Evolutionary conservation across 108 stramenopile genomes (phyloP).

Genomic region (Pseudonitzschia multistriata): DNA sequence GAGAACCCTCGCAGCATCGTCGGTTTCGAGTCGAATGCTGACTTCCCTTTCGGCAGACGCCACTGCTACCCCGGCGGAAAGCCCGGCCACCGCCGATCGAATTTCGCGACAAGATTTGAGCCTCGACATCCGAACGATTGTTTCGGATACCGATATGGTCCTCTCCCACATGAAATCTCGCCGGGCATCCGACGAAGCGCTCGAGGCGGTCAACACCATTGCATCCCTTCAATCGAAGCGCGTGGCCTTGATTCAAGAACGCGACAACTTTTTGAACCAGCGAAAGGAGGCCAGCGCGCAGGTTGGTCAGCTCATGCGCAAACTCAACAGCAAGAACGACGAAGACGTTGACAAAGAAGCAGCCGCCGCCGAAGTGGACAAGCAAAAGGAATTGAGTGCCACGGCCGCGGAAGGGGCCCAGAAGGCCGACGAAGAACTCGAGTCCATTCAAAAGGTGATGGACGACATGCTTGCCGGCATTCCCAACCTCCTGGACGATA

Average conservation of each 20-base stretch:
- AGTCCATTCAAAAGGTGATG: slow-evolving; percentile 67
- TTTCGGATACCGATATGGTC: slow-evolving; percentile 60
- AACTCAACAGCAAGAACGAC: slow-evolving; percentile 20
- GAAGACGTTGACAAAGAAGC: slow-evolving; percentile 20
- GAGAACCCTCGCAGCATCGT: background rate
- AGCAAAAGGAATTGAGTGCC: slow-evolving; percentile 53
- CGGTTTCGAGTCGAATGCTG: background rate
- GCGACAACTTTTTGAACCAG: slow-evolving; percentile 66
- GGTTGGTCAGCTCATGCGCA: slow-evolving; percentile 72
- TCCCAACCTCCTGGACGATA: slow-evolving; percentile 92
- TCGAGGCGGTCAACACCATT: slow-evolving; percentile 63
- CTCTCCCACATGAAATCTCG: slow-evolving; percentile 75
- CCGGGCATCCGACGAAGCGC: slow-evolving; percentile 65
- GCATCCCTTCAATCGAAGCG: slow-evolving; percentile 51
- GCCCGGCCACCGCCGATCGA: slow-evolving; percentile 15
- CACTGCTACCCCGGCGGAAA: background rate
- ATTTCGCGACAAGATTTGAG: slow-evolving; percentile 52
- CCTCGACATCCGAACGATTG: slow-evolving; percentile 64
- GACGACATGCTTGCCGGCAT: slow-evolving; percentile 72
- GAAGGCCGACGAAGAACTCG: slow-evolving; percentile 51
- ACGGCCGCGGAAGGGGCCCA: slow-evolving; percentile 59
- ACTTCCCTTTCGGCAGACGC: slow-evolving; percentile 8
- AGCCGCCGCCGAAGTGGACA: slow-evolving; percentile 38
- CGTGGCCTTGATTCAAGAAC: slow-evolving; percentile 61
- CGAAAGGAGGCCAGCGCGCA: slow-evolving; percentile 71